Evolutionary conservation across 192 early-diverging fungal species (phyloP), one percentile per base, ranked within the genome.

Genomic region (Lunasporangiospora selenospora): DNA sequence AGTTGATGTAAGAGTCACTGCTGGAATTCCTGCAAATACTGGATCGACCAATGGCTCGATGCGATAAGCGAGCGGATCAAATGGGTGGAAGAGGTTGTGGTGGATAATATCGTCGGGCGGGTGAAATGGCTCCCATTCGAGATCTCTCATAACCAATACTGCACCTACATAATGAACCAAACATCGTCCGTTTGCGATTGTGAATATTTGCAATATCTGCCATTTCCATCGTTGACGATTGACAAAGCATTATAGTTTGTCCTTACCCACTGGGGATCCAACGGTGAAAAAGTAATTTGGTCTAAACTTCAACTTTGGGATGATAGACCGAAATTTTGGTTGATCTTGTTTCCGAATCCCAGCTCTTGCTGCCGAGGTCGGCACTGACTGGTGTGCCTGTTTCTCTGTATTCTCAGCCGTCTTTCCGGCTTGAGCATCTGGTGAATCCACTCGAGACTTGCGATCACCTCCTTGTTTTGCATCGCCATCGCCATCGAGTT

Each of bases 81-180:
- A 90, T 2, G 88, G 88, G 43, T 91, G 90, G 58, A 89, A 91
- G 34, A 91, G 77, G 52, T 91, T 91, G 78, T 89, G 85, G 59
- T 82, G 85, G 13, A 80, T 70, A 41, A 85, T 83, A 31, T 75
- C 57, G 26, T 76, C 69, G 40, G 77, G 76, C 13, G 87, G 87
- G 29, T 81, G 60, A 46, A 85, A 89, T 13, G 79, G 55, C 12
- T 39, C 50, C 32, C 87, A 83, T 10, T 58, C 59, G 16, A 86
- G 79, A 42, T 88, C 83, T 4, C 89, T 78, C 60, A 89, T 87
- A 26, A 89, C 87, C 45, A 89, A 26, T 1, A 85, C 79, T 3
- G 85, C 89, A 49, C 89, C 87, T 51, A 75, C 37, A 27, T 65
- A 57, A 2, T 71, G 67, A 55, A 66, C 52, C 2, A 67, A 57